These are phyloP conservation scores for Phaeolepiota aurea DNA, from an alignment of 768 basidiomycete genomes.

Conservation along the genomic window DNA sequence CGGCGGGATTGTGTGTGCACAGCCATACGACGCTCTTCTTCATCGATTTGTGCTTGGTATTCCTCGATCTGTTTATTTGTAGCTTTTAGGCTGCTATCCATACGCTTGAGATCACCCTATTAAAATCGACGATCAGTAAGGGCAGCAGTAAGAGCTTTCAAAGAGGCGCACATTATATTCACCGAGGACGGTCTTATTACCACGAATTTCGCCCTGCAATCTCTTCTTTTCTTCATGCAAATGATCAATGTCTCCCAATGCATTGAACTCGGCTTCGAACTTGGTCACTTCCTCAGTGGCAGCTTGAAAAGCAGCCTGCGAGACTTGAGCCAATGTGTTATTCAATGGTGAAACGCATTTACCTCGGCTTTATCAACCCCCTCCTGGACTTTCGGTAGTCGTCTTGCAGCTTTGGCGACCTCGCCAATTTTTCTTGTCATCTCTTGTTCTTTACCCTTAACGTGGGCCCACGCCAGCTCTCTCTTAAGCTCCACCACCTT, in stretches of 20 bases:
- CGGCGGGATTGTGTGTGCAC: slow-evolving; percentile 54
- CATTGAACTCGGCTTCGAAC: slow-evolving; percentile 19
- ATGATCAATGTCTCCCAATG: slow-evolving; percentile 23
- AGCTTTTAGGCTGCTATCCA: slow-evolving; percentile 29
- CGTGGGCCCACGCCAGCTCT: slow-evolving; percentile 85
- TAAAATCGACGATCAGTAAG: slow-evolving; percentile 2
- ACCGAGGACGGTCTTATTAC: slow-evolving; percentile 33
- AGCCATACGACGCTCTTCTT: slow-evolving; percentile 46
- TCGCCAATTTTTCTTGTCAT: slow-evolving; percentile 28
- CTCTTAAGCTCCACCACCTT: slow-evolving; percentile 66
- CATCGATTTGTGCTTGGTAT: slow-evolving; percentile 39
- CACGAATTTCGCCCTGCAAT: slow-evolving; percentile 35
- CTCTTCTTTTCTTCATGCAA: slow-evolving; percentile 30
- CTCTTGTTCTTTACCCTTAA: slow-evolving; percentile 61
- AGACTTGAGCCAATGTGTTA: not conserved
- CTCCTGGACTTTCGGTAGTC: slow-evolving; percentile 30
- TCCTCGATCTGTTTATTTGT: slow-evolving; percentile 24
- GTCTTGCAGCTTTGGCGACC: slow-evolving; percentile 21
- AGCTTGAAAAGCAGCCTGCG: slow-evolving; percentile 21
- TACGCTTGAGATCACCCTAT: slow-evolving; percentile 43
- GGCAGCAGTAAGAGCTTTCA: too few relatives aligned
- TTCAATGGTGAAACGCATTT: slow-evolving; percentile 2
- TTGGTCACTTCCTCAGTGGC: slow-evolving; percentile 21
- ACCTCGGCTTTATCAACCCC: slow-evolving; percentile 26
- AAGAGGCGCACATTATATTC: slow-evolving; percentile 32